phyloP scores from a whole-genome alignment of 441 rosid genomes.

The Syzygium syzygioides region DNA sequence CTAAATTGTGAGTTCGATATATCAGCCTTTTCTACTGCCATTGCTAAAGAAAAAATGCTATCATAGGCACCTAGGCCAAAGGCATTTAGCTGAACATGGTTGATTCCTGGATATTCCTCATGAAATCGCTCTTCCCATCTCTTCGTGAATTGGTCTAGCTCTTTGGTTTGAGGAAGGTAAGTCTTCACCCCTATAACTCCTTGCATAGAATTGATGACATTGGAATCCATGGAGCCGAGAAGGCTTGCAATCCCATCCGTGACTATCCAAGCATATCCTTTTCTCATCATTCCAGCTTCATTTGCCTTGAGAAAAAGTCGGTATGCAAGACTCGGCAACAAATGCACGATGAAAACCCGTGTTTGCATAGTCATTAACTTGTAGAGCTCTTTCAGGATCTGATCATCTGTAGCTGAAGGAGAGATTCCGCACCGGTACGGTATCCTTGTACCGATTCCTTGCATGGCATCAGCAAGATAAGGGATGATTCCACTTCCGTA shows the following conservation, averaged over 20 bases:
- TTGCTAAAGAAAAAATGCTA: constrained; percentile 30
- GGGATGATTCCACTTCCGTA: constrained; percentile 35
- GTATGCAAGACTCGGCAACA: constrained; percentile 18
- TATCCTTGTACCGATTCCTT: constrained; percentile 11
- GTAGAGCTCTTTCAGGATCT: constrained; percentile 21
- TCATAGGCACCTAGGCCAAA: constrained; percentile 48
- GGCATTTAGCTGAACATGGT: constrained; percentile 4
- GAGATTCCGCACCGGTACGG: constrained; percentile 20
- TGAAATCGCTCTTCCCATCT: constrained; percentile 20
- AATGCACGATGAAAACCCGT: constrained; percentile 30
- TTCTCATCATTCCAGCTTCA: constrained; percentile 27
- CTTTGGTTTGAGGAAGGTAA: background rate
- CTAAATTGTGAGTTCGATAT: background rate
- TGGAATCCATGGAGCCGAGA: background rate
- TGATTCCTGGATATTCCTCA: background rate
- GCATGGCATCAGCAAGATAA: constrained; percentile 21
- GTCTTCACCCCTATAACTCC: constrained; percentile 34
- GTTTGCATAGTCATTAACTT: constrained; percentile 22
- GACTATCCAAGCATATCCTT: constrained; percentile 42
- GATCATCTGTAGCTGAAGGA: constrained; percentile 7
- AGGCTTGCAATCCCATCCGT: constrained; percentile 21
- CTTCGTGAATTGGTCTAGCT: constrained; percentile 15
- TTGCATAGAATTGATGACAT: constrained; percentile 15
- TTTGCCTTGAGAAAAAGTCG: constrained; percentile 21
- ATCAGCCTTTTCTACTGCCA: constrained; percentile 24